Base-by-base conservation (phyloP, 306 rosid genomes). In the Myrica gale region DNA sequence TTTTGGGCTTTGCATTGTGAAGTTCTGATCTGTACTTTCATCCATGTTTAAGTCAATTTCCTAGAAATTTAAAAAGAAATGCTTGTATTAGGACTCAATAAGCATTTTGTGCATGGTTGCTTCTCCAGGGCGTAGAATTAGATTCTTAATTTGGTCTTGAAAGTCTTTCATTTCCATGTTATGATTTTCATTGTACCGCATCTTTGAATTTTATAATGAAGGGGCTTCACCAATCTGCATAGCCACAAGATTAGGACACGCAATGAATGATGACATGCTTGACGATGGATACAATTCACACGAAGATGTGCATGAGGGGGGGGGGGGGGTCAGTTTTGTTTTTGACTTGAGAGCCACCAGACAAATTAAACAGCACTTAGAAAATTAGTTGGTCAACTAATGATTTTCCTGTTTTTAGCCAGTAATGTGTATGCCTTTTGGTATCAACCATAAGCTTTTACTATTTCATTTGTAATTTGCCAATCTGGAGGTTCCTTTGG, bases 1-100 rank as follows among this genome's bases (percentile, higher is more conserved):
- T 21, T 56, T 32, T 56, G 66, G 65, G 66, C 62, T 76, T 66
- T 45, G 76, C 62, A 23, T 41, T 81, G 55, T 73, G 83, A 46
- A 73, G 41, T 74, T 16, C 67, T 51, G 50, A n/a, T 70, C 46
- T 26, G 26, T 16, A 20, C 56, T 47, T 73, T 51, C 7, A 3
- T 60, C 48, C 19, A 53, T 41, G 23, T 60, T 21, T 42, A 41
- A 65, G 9, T 57, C 9, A 11, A 3, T 68, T 7, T 9, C 9
- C 16, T 17, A 45, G 4, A 8, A 47, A 48, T 74, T 52, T 21
- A 9, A 41, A 13, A 26, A 37, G 6, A 23, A 21, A 46, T 74
- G 53, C 4, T 6, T 8, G 19, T 8, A 67, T 4, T 26, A 23
- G 43, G 42, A 45, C 37, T 32, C 37, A 32, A 32, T 32, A 32